Percentiles rank a stretch among this genome's conserved stretches.
Conservation (phyloP, 345 rosid species). For the Boechera divaricarpa region DNA sequence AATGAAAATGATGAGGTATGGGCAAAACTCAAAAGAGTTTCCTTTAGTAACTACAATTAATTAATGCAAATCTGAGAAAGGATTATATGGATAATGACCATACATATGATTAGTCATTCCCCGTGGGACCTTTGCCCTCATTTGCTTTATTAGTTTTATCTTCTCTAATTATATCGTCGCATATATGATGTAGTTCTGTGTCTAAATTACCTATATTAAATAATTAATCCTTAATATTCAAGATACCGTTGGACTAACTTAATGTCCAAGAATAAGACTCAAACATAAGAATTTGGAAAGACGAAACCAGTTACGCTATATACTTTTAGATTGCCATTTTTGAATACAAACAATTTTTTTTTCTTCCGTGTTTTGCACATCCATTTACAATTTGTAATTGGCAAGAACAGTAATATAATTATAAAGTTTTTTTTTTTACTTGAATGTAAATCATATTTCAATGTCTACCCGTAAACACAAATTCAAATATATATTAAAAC, state of each 20-base stretch:
- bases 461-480: neutral
- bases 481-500: neutral
- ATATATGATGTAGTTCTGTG: conserved; percentile 17
- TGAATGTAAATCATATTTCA: neutral
- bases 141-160: conserved; percentile 34
- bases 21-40: conserved; percentile 30
- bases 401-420: neutral
- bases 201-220: conserved; percentile 11
- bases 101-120: conserved; percentile 8
- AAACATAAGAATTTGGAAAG: conserved; percentile 22
- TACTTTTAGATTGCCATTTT: neutral
- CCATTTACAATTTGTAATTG: neutral
- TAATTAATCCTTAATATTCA: conserved; percentile 12
- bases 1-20: conserved; percentile 32
- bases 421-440: neutral
- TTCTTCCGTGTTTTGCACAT: neutral
- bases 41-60: conserved; percentile 6
- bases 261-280: conserved; percentile 26
- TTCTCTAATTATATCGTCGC: conserved; percentile 32
- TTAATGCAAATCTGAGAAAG: conserved; percentile 35
- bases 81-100: conserved; percentile 32
- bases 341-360: neutral
- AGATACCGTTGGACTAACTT: conserved; percentile 33
- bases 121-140: conserved; percentile 21
- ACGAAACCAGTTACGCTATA: conserved; percentile 7